phyloP scores from a whole-genome alignment of 495 filamentous ascomycete genomes.

The Lophiotrema nucula region DNA sequence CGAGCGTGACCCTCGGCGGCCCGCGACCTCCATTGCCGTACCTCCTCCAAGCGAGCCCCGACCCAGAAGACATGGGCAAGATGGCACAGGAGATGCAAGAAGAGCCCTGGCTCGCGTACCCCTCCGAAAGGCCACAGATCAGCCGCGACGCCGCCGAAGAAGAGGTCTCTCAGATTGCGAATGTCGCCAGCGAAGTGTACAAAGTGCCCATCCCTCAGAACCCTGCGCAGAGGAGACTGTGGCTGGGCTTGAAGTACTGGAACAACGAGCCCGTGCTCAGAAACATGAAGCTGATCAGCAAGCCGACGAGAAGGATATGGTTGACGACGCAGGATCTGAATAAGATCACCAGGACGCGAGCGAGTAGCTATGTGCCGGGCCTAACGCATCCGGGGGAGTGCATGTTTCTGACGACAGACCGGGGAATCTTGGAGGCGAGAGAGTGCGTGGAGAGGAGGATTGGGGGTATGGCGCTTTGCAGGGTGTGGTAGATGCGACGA shows the following conservation, averaged over 20 bases:
- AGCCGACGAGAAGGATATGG: slow-evolving; percentile 70
- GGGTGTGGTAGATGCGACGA: slow-evolving; percentile 48
- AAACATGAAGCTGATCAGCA: slow-evolving; percentile 67
- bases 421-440: slow-evolving; percentile 78
- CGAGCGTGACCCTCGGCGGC: slow-evolving; percentile 76
- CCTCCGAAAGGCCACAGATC: not conserved
- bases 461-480: slow-evolving; percentile 80
- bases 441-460: slow-evolving; percentile 83
- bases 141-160: not conserved
- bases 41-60: slow-evolving; percentile 10
- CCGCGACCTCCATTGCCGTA: slow-evolving; percentile 36
- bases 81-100: slow-evolving; percentile 14
- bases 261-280: slow-evolving; percentile 80
- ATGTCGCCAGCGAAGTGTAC: not conserved
- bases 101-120: slow-evolving; percentile 26
- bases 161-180: not conserved
- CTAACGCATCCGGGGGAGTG: slow-evolving; percentile 78
- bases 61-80: not conserved
- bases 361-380: slow-evolving; percentile 64
- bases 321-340: slow-evolving; percentile 61
- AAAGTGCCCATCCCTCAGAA: slow-evolving; percentile 54
- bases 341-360: slow-evolving; percentile 63
- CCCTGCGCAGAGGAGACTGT: slow-evolving; percentile 72
- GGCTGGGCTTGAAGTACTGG: slow-evolving; percentile 94
- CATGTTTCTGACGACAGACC: slow-evolving; percentile 75